A percentile compares a stretch with the other conserved stretches of the same genome.
Evolutionary conservation across 2,329 filamentous ascomycete species (phyloP).

Genomic region (Penicillium decumbens): DNA sequence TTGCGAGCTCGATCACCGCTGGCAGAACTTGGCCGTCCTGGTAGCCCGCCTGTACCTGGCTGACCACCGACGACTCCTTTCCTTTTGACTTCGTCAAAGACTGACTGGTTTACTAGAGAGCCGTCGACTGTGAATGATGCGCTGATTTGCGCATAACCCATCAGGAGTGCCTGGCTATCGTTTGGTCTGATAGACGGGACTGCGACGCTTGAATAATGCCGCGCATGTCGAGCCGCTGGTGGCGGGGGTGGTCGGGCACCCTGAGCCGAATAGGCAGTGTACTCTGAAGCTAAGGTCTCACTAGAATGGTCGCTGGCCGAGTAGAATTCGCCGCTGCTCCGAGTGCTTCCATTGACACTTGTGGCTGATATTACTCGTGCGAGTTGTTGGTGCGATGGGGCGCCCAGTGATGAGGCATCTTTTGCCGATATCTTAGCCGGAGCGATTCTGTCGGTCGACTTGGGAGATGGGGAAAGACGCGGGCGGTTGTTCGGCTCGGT

Average conservation of each 20-base stretch:
- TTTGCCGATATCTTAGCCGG: conserved; percentile 20
- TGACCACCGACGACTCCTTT: conserved; percentile 87
- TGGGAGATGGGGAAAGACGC: conserved; percentile 28
- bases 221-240: conserved; percentile 28
- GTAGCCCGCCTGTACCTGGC: conserved; percentile 69
- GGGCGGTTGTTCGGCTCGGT: conserved; percentile 25
- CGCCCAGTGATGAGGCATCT: conserved; percentile 17
- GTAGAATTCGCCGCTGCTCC: conserved; percentile 93
- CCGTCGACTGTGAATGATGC: conserved; percentile 90
- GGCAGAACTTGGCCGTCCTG: conserved; percentile 49
- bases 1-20: conserved; percentile 49
- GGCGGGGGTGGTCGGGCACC: conserved; percentile 49
- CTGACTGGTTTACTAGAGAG: conserved; percentile 79
- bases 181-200: conserved; percentile 16
- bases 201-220: conserved; percentile 45
- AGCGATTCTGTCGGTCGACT: not conserved
- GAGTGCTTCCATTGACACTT: conserved; percentile 71
- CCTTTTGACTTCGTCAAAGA: conserved; percentile 92
- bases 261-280: conserved; percentile 50
- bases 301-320: conserved; percentile 91
- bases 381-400: conserved; percentile 45
- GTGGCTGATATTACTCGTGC: conserved; percentile 67
- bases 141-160: conserved; percentile 94
- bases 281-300: conserved; percentile 88
- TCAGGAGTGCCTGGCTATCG: conserved; percentile 72